These are phyloP conservation scores for Metschnikowia corniflorae DNA, from an alignment of 805 yeast genomes.

Conservation along the genomic window DNA sequence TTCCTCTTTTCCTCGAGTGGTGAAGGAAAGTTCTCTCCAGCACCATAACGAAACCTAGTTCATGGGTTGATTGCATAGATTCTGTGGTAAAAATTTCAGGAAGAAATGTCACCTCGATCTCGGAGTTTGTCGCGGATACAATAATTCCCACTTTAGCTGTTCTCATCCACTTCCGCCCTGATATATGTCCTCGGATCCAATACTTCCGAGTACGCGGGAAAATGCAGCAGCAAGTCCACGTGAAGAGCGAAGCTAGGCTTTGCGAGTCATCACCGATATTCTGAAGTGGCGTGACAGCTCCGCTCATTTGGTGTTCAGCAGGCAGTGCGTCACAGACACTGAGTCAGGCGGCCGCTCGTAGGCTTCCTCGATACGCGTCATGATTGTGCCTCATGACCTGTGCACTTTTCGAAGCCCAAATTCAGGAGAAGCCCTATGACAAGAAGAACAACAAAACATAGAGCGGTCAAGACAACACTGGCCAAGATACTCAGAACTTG, in stretches of 20 bases:
- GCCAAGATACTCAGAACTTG: conserved; percentile 11
- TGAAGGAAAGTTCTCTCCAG: conserved; percentile 44
- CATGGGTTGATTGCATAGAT: conserved; percentile 39
- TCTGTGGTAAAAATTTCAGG: conserved; percentile 53
- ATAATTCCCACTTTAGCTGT: too few relatives aligned
- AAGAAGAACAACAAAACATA: conserved; percentile 42
- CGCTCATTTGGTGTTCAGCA: too few relatives aligned
- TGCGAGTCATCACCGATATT: too few relatives aligned
- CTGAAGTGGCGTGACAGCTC: too few relatives aligned
- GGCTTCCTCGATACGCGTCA: conserved; percentile 16
- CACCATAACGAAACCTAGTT: conserved; percentile 36
- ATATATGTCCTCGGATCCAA: too few relatives aligned
- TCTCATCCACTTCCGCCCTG: too few relatives aligned
- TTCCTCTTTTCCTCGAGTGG: conserved; percentile 46
- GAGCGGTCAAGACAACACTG: conserved; percentile 18
- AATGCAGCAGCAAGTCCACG: too few relatives aligned
- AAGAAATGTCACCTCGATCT: conserved; percentile 28
- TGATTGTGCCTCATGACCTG: conserved; percentile 30
- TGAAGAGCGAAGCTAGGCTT: too few relatives aligned
- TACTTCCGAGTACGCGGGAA: too few relatives aligned
- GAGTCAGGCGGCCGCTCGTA: conserved; percentile 1
- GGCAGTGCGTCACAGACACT: neutral
- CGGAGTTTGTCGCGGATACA: conserved; percentile 12
- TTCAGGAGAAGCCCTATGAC: conserved; percentile 54
- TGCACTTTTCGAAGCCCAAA: conserved; percentile 56